Conservation (phyloP, 2,329 filamentous ascomycete genomes). For the Leptographium wingfieldii region DNA sequence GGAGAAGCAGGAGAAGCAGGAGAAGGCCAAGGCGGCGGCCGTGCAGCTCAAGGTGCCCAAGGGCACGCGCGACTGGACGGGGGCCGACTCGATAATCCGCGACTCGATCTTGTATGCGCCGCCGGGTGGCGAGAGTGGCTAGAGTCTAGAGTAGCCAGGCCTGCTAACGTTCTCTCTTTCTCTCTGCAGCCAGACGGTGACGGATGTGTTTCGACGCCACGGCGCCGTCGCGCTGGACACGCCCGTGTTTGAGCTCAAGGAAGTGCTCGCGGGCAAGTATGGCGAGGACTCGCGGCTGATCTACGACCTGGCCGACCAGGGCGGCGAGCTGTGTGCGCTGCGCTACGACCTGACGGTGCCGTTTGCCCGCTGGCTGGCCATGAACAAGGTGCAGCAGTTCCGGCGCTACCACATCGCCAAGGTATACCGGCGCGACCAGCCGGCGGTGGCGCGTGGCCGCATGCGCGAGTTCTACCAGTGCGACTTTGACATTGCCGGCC, state of each 20-base stretch:
- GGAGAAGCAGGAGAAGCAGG: conserved; percentile 1
- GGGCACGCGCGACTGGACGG: conserved; percentile 62
- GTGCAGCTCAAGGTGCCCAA: conserved; percentile 60
- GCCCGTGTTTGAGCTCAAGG: conserved; percentile 63
- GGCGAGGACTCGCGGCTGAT: conserved; percentile 59
- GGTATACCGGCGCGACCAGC: conserved; percentile 46
- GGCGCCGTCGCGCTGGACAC: conserved; percentile 61
- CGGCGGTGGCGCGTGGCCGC: conserved; percentile 74
- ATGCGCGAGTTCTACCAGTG: conserved; percentile 98
- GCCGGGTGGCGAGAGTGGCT: background rate
- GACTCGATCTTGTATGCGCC: conserved; percentile 45
- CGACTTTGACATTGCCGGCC: conserved; percentile 88
- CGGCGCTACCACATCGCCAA: conserved; percentile 95
- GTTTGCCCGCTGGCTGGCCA: conserved; percentile 84
- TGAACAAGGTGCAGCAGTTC: conserved; percentile 77
- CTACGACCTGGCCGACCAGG: conserved; percentile 74
- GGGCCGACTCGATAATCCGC: conserved; percentile 54
- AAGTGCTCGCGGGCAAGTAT: conserved; percentile 40
- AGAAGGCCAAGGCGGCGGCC: conserved; percentile 11
- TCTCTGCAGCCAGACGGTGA: conserved; percentile 13
- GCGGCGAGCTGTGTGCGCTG: conserved; percentile 68
- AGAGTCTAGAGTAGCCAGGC: no score
- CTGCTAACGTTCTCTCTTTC: background rate
- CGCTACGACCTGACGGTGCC: conserved; percentile 54
- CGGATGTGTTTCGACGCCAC: conserved; percentile 35